phyloP scores from a whole-genome alignment of 148 eudicot species.

The Camellia sinensis region DNA sequence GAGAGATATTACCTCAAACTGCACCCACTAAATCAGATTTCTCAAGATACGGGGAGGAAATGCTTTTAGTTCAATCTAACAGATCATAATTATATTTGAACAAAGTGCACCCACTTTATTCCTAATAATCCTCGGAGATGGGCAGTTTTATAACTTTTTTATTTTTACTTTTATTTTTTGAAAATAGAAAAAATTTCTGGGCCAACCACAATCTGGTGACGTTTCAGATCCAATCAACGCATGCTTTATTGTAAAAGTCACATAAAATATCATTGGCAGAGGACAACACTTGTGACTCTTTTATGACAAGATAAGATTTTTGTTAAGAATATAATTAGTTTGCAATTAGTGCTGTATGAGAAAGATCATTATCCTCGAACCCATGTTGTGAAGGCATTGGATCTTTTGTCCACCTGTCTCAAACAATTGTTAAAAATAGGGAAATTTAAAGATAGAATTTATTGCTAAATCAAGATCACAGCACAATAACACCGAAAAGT shows the following conservation, averaged over 20 bases:
- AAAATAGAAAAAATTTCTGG: background rate
- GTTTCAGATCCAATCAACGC: constrained; percentile 4
- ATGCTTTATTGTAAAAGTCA: background rate
- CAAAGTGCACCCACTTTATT: constrained; percentile 4
- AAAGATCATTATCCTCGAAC: background rate
- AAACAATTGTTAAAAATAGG: too few relatives aligned
- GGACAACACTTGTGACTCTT: background rate
- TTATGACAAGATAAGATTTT: too few relatives aligned
- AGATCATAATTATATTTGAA: background rate
- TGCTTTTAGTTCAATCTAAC: background rate
- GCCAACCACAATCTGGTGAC: background rate
- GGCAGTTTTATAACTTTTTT: background rate
- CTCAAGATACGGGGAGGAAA: constrained; percentile 1
- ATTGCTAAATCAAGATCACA: too few relatives aligned
- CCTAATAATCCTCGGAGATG: background rate
- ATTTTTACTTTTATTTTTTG: too few relatives aligned
- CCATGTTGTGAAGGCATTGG: background rate
- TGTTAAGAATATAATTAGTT: background rate
- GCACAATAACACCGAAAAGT: too few relatives aligned
- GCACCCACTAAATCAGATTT: constrained; percentile 14
- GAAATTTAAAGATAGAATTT: too few relatives aligned
- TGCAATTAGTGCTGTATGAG: background rate
- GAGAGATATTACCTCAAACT: background rate
- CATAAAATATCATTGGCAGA: constrained; percentile 4
- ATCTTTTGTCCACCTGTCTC: background rate